Evolutionary conservation across 1,284 basidiomycete species (phyloP).

Genomic region (Sanghuangporus baumii): DNA sequence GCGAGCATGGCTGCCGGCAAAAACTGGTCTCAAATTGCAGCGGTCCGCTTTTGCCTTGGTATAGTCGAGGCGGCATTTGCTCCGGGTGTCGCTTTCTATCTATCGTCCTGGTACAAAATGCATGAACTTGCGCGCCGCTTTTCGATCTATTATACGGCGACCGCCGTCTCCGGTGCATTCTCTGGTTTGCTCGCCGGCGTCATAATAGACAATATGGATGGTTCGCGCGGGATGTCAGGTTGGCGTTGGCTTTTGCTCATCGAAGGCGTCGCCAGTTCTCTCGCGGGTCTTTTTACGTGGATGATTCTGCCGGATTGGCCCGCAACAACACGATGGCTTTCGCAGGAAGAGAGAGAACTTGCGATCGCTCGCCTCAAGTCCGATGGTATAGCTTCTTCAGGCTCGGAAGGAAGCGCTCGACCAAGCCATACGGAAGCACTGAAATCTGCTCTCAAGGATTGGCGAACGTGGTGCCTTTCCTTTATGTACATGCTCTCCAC

Average conservation of each 20-base stretch:
- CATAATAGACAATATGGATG: slow-evolving; percentile 44
- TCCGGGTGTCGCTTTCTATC: slow-evolving; percentile 58
- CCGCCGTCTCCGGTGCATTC: slow-evolving; percentile 49
- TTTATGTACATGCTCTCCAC: slow-evolving; percentile 33
- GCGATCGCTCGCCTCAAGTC: slow-evolving; percentile 34
- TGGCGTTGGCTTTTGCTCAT: slow-evolving; percentile 58
- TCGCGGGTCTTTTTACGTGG: slow-evolving; percentile 41
- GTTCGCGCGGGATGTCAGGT: slow-evolving; percentile 47
- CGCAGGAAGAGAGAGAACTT: slow-evolving; percentile 32
- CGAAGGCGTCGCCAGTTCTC: slow-evolving; percentile 47
- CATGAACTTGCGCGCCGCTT: slow-evolving; percentile 22
- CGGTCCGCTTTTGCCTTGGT: slow-evolving; percentile 27
- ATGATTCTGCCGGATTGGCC: slow-evolving; percentile 33
- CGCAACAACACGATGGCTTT: slow-evolving; percentile 34
- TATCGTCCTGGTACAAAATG: slow-evolving; percentile 39
- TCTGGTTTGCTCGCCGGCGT: slow-evolving; percentile 52
- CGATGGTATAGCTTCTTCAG: slow-evolving; percentile 27
- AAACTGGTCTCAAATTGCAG: slow-evolving; percentile 19
- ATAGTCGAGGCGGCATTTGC: slow-evolving; percentile 60
- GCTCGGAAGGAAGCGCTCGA: slow-evolving; percentile 24
- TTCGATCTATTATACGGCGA: slow-evolving; percentile 36
- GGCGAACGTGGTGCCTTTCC: slow-evolving; percentile 29
- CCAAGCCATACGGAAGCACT: slow-evolving; percentile 31
- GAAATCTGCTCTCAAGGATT: slow-evolving; percentile 31
- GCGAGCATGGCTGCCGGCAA: slow-evolving; percentile 21